Percentiles rank a stretch among this genome's conserved stretches.
phyloP scores from a whole-genome alignment of 768 basidiomycete species.

The Lanmaoa rubissima region DNA sequence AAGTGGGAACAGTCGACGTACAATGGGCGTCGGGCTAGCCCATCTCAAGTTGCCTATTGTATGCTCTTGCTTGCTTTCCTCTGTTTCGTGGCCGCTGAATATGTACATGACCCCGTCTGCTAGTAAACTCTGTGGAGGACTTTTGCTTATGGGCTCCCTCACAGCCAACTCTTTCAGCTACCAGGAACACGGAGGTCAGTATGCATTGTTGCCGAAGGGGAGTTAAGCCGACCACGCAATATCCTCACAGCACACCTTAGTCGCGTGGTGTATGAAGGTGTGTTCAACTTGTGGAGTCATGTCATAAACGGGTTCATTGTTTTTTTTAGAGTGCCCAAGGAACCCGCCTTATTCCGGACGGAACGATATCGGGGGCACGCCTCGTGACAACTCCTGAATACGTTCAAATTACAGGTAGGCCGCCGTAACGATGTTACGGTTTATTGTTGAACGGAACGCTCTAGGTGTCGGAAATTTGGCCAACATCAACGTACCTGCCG shows the following conservation, averaged over 20 bases:
- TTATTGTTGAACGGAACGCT: conserved; percentile 24
- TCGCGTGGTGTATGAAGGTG: conserved; percentile 54
- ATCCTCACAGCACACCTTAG: conserved; percentile 40
- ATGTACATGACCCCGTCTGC: not conserved
- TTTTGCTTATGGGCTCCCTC: conserved; percentile 56
- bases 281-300: conserved; percentile 4
- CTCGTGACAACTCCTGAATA: conserved; percentile 75
- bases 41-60: conserved; percentile 69
- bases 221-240: conserved; percentile 15
- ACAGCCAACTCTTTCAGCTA: conserved; percentile 48
- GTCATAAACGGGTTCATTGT: not conserved
- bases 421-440: conserved; percentile 12
- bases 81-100: not conserved
- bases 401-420: conserved; percentile 62
- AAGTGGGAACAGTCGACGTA: conserved; percentile 63
- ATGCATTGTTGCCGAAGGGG: conserved; percentile 3
- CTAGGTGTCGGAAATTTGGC: conserved; percentile 67
- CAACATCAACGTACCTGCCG: conserved; percentile 57
- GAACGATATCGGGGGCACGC: conserved; percentile 64
- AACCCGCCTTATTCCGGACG: conserved; percentile 68
- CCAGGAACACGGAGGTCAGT: conserved; percentile 62
- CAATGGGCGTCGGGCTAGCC: conserved; percentile 59
- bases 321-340: conserved; percentile 51
- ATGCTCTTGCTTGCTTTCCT: conserved; percentile 21
- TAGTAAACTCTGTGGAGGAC: conserved; percentile 58